Evolutionary conservation across 2,329 filamentous ascomycete species (phyloP).

Genomic region (Chrysoporthe cubensis): DNA sequence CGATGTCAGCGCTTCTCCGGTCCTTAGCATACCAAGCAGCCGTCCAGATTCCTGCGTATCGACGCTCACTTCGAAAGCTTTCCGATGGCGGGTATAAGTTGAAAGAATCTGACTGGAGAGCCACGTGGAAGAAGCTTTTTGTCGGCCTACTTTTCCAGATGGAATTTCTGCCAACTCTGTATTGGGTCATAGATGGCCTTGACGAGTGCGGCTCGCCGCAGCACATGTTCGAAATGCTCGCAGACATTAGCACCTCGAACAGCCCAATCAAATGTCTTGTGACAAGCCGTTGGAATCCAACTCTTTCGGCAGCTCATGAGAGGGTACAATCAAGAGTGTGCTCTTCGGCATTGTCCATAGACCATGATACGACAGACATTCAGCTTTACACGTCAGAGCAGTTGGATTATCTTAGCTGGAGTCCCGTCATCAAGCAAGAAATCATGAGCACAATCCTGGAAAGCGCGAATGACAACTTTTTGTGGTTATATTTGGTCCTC

Average conservation of each 20-base stretch:
- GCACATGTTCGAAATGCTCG: background rate
- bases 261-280: constrained; percentile 1
- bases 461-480: background rate
- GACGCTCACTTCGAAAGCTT: background rate
- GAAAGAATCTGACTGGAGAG: constrained; percentile 1
- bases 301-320: background rate
- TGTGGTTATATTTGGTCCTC: background rate
- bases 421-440: background rate
- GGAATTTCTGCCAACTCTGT: background rate
- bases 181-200: background rate
- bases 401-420: background rate
- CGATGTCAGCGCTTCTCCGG: background rate
- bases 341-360: background rate
- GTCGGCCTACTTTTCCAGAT: background rate
- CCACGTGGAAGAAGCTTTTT: background rate
- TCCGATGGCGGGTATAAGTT: background rate
- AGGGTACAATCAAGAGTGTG: background rate
- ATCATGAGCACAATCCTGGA: background rate
- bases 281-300: background rate
- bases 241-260: background rate
- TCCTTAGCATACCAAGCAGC: background rate
- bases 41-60: background rate
- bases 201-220: background rate
- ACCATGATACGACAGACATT: background rate
- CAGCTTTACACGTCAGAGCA: background rate